phyloP scores from a whole-genome alignment of 495 filamentous ascomycete species.

The Hypoxylon fuscum region DNA sequence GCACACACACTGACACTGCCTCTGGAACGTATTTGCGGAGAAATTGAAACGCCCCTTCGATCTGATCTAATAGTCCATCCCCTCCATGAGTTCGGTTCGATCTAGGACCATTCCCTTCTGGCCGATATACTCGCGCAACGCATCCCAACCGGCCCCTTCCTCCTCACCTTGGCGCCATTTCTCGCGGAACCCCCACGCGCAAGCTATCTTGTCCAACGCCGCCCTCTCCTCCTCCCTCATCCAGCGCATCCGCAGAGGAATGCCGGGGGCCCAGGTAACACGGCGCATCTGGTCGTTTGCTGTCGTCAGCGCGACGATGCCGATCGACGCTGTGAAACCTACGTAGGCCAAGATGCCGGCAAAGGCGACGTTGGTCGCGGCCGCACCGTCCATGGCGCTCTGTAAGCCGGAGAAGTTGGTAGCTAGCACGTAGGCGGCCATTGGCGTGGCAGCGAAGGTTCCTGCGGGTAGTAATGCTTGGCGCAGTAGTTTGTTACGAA shows the following conservation, averaged over 20 bases:
- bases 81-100: constrained; percentile 84
- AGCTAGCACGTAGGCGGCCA: constrained; percentile 75
- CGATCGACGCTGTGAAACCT: constrained; percentile 77
- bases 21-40: neutral
- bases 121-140: constrained; percentile 79
- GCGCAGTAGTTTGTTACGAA: constrained; percentile 67
- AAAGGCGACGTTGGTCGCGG: constrained; percentile 81
- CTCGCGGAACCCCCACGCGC: constrained; percentile 90
- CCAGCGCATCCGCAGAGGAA: constrained; percentile 86
- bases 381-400: constrained; percentile 72
- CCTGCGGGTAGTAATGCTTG: constrained; percentile 52
- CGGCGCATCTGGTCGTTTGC: constrained; percentile 94
- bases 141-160: constrained; percentile 88
- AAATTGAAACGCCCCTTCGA: neutral
- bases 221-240: constrained; percentile 89
- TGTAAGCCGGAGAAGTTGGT: constrained; percentile 67
- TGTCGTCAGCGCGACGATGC: constrained; percentile 83
- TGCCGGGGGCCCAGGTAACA: constrained; percentile 84
- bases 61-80: constrained; percentile 71
- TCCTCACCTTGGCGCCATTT: constrained; percentile 84
- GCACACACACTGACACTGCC: neutral
- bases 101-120: constrained; percentile 90
- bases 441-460: constrained; percentile 65
- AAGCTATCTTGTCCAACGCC: constrained; percentile 85
- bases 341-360: constrained; percentile 83